A percentile compares a stretch with the other conserved stretches of the same genome.
Conservation (phyloP, 2,329 filamentous ascomycete species). For the Sarocladiaceae sp. region DNA sequence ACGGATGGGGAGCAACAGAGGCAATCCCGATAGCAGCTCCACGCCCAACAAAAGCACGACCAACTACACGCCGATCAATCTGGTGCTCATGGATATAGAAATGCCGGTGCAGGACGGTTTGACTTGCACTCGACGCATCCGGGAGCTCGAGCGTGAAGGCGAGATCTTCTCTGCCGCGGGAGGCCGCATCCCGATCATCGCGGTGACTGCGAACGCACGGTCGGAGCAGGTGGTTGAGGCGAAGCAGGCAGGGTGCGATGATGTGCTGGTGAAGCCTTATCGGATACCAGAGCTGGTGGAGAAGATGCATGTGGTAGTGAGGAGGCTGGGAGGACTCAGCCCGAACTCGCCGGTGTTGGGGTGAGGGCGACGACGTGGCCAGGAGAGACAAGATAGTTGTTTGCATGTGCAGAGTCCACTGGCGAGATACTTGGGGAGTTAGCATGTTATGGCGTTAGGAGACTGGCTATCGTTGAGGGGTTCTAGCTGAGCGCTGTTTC, state of each 20-base stretch:
- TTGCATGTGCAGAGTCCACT: too few relatives aligned
- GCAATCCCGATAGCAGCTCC: neutral
- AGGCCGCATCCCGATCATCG: conserved; percentile 55
- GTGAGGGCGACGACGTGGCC: conserved; percentile 5
- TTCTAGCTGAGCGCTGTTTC: too few relatives aligned
- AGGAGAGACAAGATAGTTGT: too few relatives aligned
- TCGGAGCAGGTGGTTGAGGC: conserved; percentile 52
- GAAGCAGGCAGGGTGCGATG: conserved; percentile 48
- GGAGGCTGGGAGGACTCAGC: conserved; percentile 18
- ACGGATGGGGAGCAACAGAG: conserved; percentile 16
- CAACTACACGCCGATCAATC: conserved; percentile 37
- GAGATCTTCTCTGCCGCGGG: conserved; percentile 38
- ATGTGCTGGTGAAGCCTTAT: conserved; percentile 68
- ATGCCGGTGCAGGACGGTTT: conserved; percentile 71
- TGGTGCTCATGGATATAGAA: conserved; percentile 71
- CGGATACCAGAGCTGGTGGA: conserved; percentile 54
- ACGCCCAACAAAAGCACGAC: conserved; percentile 11
- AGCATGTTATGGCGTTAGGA: neutral
- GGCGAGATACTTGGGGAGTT: neutral
- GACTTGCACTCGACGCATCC: conserved; percentile 58
- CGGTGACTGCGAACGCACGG: conserved; percentile 62
- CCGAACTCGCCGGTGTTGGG: conserved; percentile 10
- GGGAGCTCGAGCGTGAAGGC: conserved; percentile 51
- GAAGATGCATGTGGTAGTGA: conserved; percentile 49
- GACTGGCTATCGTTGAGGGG: too few relatives aligned